These are phyloP conservation scores for Colletotrichum scovillei DNA, from an alignment of 2,329 filamentous ascomycete genomes.

Conservation along the genomic window DNA sequence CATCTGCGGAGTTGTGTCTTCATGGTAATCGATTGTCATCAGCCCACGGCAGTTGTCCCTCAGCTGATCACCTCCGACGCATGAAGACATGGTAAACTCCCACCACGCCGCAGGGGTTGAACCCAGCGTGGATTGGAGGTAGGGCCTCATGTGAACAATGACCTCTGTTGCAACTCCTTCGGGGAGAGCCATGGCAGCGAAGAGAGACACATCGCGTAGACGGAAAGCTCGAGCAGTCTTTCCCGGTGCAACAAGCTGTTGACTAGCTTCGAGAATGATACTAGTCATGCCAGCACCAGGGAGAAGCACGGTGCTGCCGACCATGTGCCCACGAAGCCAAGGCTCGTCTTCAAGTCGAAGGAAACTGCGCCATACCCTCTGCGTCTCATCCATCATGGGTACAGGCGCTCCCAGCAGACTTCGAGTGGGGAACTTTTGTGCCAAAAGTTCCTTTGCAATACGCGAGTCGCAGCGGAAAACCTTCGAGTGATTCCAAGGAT, in stretches of 20 bases:
- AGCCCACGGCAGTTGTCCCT: neutral
- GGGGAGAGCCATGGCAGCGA: constrained; percentile 23
- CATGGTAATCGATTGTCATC: neutral
- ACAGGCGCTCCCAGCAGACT: constrained; percentile 24
- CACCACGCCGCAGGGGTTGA: constrained; percentile 6
- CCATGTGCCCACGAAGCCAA: constrained; percentile 46
- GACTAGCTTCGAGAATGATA: constrained; percentile 44
- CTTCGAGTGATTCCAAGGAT: constrained; percentile 32
- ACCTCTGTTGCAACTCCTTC: constrained; percentile 30
- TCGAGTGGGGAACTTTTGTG: constrained; percentile 2
- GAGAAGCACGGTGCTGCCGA: constrained; percentile 43
- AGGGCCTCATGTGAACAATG: constrained; percentile 27
- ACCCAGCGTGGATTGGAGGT: neutral
- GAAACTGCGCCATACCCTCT: constrained; percentile 35
- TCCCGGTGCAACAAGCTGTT: constrained; percentile 34
- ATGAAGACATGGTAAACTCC: constrained; percentile 15
- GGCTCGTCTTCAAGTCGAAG: constrained; percentile 41
- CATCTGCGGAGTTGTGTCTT: neutral
- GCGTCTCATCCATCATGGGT: constrained; percentile 35
- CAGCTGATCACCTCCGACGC: neutral
- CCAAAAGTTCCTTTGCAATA: constrained; percentile 13
- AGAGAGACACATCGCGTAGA: constrained; percentile 36
- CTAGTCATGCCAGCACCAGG: constrained; percentile 43
- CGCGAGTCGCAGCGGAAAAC: neutral
- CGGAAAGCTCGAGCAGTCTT: constrained; percentile 10